Conservation (phyloP, 805 yeast species). For the Candida sithepensis region DNA sequence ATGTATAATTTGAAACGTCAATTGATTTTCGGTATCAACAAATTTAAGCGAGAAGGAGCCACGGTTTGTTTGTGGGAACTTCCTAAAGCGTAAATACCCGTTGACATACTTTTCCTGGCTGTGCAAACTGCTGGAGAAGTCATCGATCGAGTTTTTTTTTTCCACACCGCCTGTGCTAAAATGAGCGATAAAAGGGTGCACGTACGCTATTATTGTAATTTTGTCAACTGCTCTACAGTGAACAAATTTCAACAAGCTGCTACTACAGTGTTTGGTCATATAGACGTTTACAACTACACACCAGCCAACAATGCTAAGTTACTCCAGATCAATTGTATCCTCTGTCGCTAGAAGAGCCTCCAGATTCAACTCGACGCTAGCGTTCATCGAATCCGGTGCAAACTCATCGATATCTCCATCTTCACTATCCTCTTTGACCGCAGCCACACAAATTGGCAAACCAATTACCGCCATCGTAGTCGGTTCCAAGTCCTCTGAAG, state of each 20-base stretch:
- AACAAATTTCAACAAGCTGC: no score
- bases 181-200: no score
- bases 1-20: no score
- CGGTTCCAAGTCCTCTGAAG: slow-evolving; percentile 57
- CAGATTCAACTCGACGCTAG: slow-evolving; percentile 66
- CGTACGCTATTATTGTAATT: no score
- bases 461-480: slow-evolving; percentile 77
- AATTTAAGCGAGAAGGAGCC: no score
- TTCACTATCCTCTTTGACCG: slow-evolving; percentile 68
- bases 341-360: slow-evolving; percentile 3
- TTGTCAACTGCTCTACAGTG: no score
- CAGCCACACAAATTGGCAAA: slow-evolving; percentile 72
- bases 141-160: no score
- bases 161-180: no score
- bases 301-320: slow-evolving; percentile 7
- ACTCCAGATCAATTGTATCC: slow-evolving; percentile 4
- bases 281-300: no score
- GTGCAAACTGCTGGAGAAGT: background rate
- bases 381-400: slow-evolving; percentile 60
- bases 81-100: background rate
- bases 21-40: no score
- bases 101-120: background rate
- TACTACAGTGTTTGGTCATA: no score
- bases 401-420: slow-evolving; percentile 58
- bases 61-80: background rate